Percentiles rank a stretch among this genome's conserved stretches.
phyloP scores from a whole-genome alignment of 805 yeast genomes.

The Isabelozyma heimii region DNA sequence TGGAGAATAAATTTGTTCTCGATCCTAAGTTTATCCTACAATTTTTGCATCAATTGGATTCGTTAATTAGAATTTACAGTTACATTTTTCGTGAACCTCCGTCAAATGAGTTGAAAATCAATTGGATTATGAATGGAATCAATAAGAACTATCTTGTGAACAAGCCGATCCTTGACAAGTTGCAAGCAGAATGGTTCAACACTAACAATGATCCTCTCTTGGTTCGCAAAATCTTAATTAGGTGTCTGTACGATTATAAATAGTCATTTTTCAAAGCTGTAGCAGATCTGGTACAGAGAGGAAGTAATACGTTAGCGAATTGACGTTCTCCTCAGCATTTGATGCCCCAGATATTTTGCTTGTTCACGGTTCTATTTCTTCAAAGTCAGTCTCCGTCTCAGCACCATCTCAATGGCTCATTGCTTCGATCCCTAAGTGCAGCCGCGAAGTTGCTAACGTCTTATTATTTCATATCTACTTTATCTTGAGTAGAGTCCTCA shows the following conservation, averaged over 20 bases:
- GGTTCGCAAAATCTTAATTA: conserved; percentile 4
- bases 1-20: conserved; percentile 11
- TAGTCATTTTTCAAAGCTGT: background rate
- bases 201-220: conserved; percentile 1
- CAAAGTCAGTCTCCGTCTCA: too few species aligned
- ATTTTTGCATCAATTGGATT: conserved; percentile 15
- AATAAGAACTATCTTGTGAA: conserved; percentile 4
- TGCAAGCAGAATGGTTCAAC: conserved; percentile 15
- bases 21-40: conserved; percentile 6
- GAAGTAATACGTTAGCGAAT: too few species aligned
- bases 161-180: conserved; percentile 2
- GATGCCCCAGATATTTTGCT: too few species aligned
- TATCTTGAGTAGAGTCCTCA: conserved; percentile 5
- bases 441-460: too few species aligned
- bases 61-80: conserved; percentile 10
- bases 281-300: too few species aligned
- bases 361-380: too few species aligned
- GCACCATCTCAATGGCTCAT: too few species aligned
- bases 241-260: background rate
- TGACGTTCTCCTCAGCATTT: too few species aligned
- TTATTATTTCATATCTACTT: too few species aligned
- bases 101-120: conserved; percentile 11
- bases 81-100: conserved; percentile 13
- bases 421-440: too few species aligned
- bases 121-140: conserved; percentile 18